A percentile compares a stretch with the other conserved stretches of the same genome.
Evolutionary conservation across 108 stramenopile species (phyloP).

Genomic region (Cylindrotheca closterium): DNA sequence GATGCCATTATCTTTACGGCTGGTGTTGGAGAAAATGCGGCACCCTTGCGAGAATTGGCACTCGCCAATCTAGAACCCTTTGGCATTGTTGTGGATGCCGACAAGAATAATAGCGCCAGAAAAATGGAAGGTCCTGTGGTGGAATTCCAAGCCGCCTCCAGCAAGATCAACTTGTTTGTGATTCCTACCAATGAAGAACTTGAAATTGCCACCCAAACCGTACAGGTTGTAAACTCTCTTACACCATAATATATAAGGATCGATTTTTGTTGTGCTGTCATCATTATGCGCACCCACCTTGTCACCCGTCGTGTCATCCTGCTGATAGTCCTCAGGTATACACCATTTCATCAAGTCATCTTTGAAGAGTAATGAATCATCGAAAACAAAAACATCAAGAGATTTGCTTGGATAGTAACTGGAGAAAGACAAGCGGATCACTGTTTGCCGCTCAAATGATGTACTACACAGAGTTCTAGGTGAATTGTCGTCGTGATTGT

Average conservation of each 20-base stretch:
- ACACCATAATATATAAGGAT: background rate
- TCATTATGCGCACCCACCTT: too few relatives aligned
- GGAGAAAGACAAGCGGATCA: too few relatives aligned
- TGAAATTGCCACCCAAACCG: conserved; percentile 36
- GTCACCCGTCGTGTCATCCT: too few relatives aligned
- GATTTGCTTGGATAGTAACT: too few relatives aligned
- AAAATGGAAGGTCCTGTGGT: conserved; percentile 18
- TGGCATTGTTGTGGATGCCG: conserved; percentile 18
- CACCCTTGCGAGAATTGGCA: conserved; percentile 12
- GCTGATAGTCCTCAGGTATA: too few relatives aligned
- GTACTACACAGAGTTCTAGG: too few relatives aligned
- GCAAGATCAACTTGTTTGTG: conserved; percentile 26
- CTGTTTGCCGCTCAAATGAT: too few relatives aligned
- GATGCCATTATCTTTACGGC: conserved; percentile 59
- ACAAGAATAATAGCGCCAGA: conserved; percentile 16
- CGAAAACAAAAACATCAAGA: too few relatives aligned
- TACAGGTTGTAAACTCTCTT: background rate
- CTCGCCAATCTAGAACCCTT: conserved; percentile 15
- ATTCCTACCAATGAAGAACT: conserved; percentile 58
- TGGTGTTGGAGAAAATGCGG: conserved; percentile 53
- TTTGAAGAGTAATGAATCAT: too few relatives aligned
- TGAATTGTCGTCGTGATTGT: too few relatives aligned
- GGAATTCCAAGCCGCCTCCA: conserved; percentile 3
- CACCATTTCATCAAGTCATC: too few relatives aligned
- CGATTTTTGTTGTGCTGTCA: too few relatives aligned